phyloP scores from a whole-genome alignment of 306 rosid species.

The Ormosia semicastrata region DNA sequence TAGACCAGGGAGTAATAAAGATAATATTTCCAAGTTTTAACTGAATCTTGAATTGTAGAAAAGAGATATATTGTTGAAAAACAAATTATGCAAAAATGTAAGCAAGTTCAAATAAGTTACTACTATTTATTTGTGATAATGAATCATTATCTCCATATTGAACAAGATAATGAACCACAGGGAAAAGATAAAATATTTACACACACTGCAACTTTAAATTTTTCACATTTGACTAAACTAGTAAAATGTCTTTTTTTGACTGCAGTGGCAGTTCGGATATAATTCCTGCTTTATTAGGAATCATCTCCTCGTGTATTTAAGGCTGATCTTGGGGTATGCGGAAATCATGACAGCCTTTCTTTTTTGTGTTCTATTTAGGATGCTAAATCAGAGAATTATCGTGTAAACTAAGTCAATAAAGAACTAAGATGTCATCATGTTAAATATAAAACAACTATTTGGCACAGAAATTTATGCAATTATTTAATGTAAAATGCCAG shows the following conservation, averaged over 20 bases:
- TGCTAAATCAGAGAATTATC: background rate
- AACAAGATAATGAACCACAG: background rate
- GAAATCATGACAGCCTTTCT: slow-evolving; percentile 1
- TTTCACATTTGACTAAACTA: slow-evolving; percentile 16
- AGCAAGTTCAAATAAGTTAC: slow-evolving; percentile 3
- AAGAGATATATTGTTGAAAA: background rate
- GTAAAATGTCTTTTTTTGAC: slow-evolving; percentile 31
- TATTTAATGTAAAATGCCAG: background rate
- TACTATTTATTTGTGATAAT: background rate
- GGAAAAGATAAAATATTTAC: background rate
- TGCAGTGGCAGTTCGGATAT: slow-evolving; percentile 98
- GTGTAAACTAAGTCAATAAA: slow-evolving; percentile 25
- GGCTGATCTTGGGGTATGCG: slow-evolving; percentile 92
- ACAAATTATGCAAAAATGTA: background rate
- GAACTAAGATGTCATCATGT: background rate
- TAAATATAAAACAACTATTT: background rate
- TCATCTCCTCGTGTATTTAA: slow-evolving; percentile 69
- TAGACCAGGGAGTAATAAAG: slow-evolving; percentile 7
- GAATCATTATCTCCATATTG: background rate
- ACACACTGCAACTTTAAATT: background rate
- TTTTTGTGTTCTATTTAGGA: background rate
- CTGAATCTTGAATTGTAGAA: background rate
- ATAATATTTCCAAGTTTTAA: background rate
- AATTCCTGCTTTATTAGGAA: slow-evolving; percentile 80
- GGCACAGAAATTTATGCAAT: background rate